Base-by-base conservation (phyloP, 164 flowering plant species). In the Chimonanthus praecox region DNA sequence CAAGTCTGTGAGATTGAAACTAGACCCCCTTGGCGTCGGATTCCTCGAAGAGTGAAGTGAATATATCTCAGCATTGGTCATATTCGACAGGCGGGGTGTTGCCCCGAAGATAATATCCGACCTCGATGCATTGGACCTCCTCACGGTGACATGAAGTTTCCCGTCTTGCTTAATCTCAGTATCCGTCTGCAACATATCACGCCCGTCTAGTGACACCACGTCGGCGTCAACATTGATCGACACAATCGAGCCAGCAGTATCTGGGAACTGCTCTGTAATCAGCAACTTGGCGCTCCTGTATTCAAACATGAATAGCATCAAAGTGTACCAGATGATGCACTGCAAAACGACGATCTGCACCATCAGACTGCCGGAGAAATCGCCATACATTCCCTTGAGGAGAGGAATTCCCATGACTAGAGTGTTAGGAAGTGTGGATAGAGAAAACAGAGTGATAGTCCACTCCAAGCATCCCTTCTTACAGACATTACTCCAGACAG, bases 341-440 rank as follows among this genome's bases (percentile, higher is more conserved):
- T 94, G 98, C 0, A 92, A 84, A 15, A 94, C 96, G 11, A 90
- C 97, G 0, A 92, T 86, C 45, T 94, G 98, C 18, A 92, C 97
- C 94, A 94, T 90, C 16, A 94, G 70, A 69, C 74, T 85, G 15
- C 91, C 96, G 0, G 94, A 87, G 60, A 2, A 11, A 2, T 81
- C 83, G 6, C 97, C 97, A 61, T 94, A 94, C 98, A 94, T 94
- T 0, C 93, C 97, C 73, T 87, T 88, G 47, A 94, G 70, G 45
- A 94, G 71, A 15, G 98, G 98, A 50, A 94, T 90, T 2, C 98
- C 98, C 94, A 94, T 90, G 13, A 94, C 97, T 5, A 94, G 90
- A 10, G 98, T 94, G 80, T 94, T 94, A 2, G 98, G 97, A 3
- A 92, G 85, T 5, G 92, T 87, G 4, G 97, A 91, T 64, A 94